A percentile compares a stretch with the other conserved stretches of the same genome.
These are phyloP conservation scores for Populus ilicifolia DNA, from an alignment of 345 rosid species.

Conservation along the genomic window DNA sequence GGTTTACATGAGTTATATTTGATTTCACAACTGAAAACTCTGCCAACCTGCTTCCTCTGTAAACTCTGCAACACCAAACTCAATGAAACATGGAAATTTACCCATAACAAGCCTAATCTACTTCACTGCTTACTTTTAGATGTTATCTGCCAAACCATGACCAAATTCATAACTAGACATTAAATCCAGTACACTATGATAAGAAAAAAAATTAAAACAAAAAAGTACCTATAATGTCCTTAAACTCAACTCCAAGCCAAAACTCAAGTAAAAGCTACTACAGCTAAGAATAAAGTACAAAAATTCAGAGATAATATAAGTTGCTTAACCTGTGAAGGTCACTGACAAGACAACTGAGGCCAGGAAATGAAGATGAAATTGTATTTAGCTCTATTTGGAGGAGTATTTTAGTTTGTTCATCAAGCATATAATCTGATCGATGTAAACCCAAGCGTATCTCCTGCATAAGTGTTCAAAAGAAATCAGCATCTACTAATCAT, in stretches of 20 bases:
- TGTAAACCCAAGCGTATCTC: constrained; percentile 91
- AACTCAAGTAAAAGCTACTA: not conserved
- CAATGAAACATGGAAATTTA: not conserved
- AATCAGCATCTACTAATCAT: constrained; percentile 14
- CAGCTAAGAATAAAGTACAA: not conserved
- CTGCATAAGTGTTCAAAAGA: constrained; percentile 33
- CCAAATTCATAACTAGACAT: not conserved
- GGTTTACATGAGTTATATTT: not conserved
- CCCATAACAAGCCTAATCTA: not conserved
- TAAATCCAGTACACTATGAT: not conserved
- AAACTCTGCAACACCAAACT: too few relatives aligned
- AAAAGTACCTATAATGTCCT: not conserved
- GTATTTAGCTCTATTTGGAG: constrained; percentile 96
- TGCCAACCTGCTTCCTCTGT: not conserved
- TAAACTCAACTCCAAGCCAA: not conserved
- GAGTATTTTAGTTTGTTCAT: constrained; percentile 78
- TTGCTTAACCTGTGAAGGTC: constrained; percentile 74
- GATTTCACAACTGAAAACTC: not conserved
- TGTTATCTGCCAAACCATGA: not conserved
- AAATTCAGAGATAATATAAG: not conserved
- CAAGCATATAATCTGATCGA: constrained; percentile 99
- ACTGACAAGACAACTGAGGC: constrained; percentile 69
- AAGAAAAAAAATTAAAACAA: not conserved
- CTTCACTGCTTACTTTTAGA: not conserved
- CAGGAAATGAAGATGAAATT: constrained; percentile 77